phyloP scores from a whole-genome alignment of 768 basidiomycete genomes.

The Podaxis rugospora region DNA sequence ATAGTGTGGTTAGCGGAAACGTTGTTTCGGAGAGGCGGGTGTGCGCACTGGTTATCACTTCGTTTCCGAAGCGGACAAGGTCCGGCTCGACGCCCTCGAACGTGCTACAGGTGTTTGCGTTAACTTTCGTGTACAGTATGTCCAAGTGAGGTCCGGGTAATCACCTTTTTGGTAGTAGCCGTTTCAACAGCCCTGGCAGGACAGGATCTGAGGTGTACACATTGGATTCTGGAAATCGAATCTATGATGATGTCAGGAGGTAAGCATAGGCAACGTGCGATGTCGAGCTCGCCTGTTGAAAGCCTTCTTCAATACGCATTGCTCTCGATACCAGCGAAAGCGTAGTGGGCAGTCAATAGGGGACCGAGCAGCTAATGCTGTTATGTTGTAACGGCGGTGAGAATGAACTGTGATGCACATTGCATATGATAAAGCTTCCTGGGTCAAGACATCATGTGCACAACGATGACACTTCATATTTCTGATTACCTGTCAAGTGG shows the following conservation, averaged over 20 bases:
- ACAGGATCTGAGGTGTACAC: constrained; percentile 60
- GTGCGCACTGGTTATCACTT: constrained; percentile 45
- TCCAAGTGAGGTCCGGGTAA: neutral
- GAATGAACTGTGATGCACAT: neutral
- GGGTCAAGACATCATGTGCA: neutral
- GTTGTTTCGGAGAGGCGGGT: neutral
- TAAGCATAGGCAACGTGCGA: neutral
- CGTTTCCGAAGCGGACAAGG: constrained; percentile 52
- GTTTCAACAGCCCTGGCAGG: constrained; percentile 54
- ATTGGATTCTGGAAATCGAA: constrained; percentile 51
- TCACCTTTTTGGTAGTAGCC: constrained; percentile 48
- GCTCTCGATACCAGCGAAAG: neutral
- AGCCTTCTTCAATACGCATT: constrained; percentile 67
- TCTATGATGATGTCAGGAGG: constrained; percentile 24
- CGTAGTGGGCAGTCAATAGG: neutral
- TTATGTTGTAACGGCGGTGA: neutral
- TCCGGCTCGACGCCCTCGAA: constrained; percentile 52
- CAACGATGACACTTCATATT: neutral
- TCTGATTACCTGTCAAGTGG: neutral
- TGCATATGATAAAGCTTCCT: constrained; percentile 1
- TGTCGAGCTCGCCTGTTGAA: constrained; percentile 45
- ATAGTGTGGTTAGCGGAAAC: neutral
- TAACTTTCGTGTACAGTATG: neutral
- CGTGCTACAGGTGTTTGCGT: constrained; percentile 26
- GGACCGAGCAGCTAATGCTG: neutral